A percentile compares a stretch with the other conserved stretches of the same genome.
phyloP scores from a whole-genome alignment of 441 rosid species.

The Isatis lusitanica region DNA sequence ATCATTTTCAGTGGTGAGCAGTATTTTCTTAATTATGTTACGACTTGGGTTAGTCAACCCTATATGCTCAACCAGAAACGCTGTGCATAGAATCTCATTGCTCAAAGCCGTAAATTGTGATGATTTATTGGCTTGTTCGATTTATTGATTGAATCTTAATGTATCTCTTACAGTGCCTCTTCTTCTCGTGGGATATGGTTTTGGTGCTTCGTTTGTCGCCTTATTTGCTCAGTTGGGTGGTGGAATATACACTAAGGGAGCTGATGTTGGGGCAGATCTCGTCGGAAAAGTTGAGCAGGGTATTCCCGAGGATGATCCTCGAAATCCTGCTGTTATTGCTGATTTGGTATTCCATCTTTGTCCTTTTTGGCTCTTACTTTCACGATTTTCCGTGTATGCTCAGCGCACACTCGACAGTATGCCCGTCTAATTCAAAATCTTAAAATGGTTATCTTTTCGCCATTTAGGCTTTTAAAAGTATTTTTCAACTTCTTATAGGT shows the following conservation, averaged over 20 bases:
- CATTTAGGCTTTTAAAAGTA: conserved; percentile 16
- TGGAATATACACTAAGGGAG: conserved; percentile 97
- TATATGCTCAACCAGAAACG: not conserved
- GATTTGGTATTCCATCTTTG: conserved; percentile 70
- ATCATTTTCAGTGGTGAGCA: not conserved
- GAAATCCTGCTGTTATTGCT: conserved; percentile 99
- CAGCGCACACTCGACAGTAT: not conserved
- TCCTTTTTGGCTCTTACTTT: conserved; percentile 12
- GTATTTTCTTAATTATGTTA: not conserved
- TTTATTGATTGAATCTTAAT: conserved; percentile 25
- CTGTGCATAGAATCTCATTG: conserved; percentile 1
- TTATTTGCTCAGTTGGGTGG: conserved; percentile 99
- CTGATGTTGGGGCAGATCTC: conserved; percentile 99
- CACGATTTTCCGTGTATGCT: not conserved
- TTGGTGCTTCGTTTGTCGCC: conserved; percentile 99
- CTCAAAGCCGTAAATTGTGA: not conserved
- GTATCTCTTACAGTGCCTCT: conserved; percentile 75
- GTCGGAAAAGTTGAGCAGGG: conserved; percentile 99
- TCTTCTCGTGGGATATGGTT: conserved; percentile 98
- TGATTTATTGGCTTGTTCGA: conserved; percentile 3
- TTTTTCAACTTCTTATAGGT: conserved; percentile 52
- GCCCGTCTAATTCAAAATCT: not conserved
- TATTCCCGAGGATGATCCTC: conserved; percentile 98
- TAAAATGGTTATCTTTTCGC: not conserved
- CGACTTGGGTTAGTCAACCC: conserved; percentile 1